phyloP scores from a whole-genome alignment of 495 filamentous ascomycete species.

The Usnea hakonensis region DNA sequence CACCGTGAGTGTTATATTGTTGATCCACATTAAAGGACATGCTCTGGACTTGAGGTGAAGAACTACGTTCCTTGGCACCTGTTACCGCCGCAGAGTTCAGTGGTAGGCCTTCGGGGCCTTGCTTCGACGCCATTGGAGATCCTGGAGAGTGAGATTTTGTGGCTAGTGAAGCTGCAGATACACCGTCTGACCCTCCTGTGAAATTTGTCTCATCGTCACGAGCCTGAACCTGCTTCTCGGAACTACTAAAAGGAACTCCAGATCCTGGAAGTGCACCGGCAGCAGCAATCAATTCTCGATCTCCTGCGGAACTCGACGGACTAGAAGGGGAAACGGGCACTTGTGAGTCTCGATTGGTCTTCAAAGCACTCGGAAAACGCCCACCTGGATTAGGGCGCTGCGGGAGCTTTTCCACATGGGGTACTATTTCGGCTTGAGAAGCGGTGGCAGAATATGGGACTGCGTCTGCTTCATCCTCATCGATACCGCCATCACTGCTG shows the following conservation, averaged over 20 bases:
- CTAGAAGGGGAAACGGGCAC: constrained; percentile 70
- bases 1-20: constrained; percentile 39
- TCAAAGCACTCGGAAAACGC: constrained; percentile 80
- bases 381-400: constrained; percentile 73
- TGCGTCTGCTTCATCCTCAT: constrained; percentile 78
- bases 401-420: constrained; percentile 39
- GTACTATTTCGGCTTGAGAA: constrained; percentile 42
- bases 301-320: constrained; percentile 54
- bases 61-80: neutral
- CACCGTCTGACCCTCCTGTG: constrained; percentile 2
- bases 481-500: constrained; percentile 60
- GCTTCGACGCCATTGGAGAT: neutral
- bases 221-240: constrained; percentile 15
- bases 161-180: neutral
- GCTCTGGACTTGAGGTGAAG: neutral
- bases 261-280: constrained; percentile 47
- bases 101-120: constrained; percentile 2
- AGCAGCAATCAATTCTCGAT: constrained; percentile 52
- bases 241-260: constrained; percentile 28
- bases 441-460: constrained; percentile 59
- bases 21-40: constrained; percentile 23
- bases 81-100: neutral
- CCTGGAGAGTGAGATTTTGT: constrained; percentile 2
- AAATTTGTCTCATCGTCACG: constrained; percentile 11
- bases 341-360: constrained; percentile 72